Conservation (phyloP, 2,329 filamentous ascomycete genomes). For the Hansfordia pulvinata region DNA sequence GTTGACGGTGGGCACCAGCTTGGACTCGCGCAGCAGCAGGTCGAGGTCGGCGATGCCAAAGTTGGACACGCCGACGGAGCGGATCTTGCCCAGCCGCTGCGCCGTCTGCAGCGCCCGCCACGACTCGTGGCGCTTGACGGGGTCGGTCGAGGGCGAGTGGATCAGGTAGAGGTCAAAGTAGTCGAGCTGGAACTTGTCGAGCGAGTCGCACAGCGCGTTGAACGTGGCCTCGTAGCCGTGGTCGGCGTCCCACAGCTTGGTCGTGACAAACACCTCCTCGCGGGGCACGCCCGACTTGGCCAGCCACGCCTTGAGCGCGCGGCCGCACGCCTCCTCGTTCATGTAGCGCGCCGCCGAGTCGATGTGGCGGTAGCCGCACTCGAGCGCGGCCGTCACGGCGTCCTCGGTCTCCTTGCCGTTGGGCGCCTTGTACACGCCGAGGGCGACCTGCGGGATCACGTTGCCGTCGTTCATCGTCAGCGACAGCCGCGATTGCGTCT, state of each 20-base stretch:
- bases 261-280: conserved; percentile 15
- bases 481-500: no score
- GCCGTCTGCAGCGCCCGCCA: conserved; percentile 14
- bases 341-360: conserved; percentile 26
- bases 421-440: conserved; percentile 56
- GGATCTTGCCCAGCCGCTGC: conserved; percentile 5
- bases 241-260: conserved; percentile 21
- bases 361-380: conserved; percentile 38
- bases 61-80: no score
- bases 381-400: conserved; percentile 56
- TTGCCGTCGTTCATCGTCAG: no score
- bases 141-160: conserved; percentile 14
- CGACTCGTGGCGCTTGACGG: no score
- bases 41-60: no score
- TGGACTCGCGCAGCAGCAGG: conserved; percentile 41
- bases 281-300: conserved; percentile 11
- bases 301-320: conserved; percentile 10
- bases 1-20: conserved; percentile 54
- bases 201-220: conserved; percentile 14
- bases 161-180: conserved; percentile 20
- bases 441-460: conserved; percentile 59
- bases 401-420: conserved; percentile 90
- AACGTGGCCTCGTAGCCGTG: conserved; percentile 16
- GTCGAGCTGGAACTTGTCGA: conserved; percentile 16
- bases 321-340: conserved; percentile 9